Evolutionary conservation across 2,329 filamentous ascomycete species (phyloP).

Genomic region (Fusarium udum): DNA sequence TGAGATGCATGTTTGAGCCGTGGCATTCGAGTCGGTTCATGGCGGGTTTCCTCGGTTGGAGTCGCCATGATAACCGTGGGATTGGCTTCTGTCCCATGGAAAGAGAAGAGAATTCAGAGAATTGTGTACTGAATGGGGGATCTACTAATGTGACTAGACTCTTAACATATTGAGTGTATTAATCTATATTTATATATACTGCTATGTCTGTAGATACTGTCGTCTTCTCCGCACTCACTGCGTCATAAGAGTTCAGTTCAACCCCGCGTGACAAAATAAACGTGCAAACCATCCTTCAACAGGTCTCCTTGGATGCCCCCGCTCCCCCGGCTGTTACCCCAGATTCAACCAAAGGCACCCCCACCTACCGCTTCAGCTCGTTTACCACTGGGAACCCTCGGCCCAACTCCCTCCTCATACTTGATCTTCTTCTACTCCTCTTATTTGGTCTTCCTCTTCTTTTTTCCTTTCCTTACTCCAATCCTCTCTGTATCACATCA

Average conservation of each 20-base stretch:
- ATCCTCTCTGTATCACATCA: slow-evolving; percentile 22
- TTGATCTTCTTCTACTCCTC: not conserved
- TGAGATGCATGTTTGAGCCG: slow-evolving; percentile 6
- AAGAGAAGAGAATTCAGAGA: not conserved
- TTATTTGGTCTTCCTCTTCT: not conserved
- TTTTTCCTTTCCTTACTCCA: not conserved
- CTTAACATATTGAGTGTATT: not conserved
- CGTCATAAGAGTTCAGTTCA: not conserved
- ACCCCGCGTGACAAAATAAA: slow-evolving; percentile 39
- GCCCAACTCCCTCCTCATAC: slow-evolving; percentile 24
- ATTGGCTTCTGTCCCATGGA: not conserved
- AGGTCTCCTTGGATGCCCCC: slow-evolving; percentile 22
- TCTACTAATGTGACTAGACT: not conserved
- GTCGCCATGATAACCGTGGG: slow-evolving; percentile 21
- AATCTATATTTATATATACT: not conserved
- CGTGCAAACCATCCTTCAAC: not conserved
- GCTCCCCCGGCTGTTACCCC: slow-evolving; percentile 42
- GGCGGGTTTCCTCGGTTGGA: slow-evolving; percentile 50
- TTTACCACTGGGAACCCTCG: slow-evolving; percentile 40
- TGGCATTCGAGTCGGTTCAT: slow-evolving; percentile 36
- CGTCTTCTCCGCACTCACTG: slow-evolving; percentile 21
- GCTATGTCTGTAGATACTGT: not conserved
- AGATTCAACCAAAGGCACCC: slow-evolving; percentile 25
- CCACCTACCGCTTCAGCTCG: slow-evolving; percentile 36
- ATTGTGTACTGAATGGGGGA: not conserved